Evolutionary conservation across 768 basidiomycete species (phyloP).

Genomic region (Russula vinacea): DNA sequence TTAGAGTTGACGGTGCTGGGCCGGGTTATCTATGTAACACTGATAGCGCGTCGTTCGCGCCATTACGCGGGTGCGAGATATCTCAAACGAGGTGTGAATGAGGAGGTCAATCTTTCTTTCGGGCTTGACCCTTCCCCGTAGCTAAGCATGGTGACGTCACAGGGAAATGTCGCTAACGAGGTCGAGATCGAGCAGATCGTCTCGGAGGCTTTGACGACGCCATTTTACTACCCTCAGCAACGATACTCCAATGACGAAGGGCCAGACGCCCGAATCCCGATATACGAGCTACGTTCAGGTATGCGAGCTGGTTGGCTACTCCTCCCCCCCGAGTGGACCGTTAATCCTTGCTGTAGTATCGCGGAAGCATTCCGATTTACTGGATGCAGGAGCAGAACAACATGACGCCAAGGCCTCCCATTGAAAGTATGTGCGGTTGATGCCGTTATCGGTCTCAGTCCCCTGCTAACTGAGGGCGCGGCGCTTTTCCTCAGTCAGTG

Average conservation of each 20-base stretch:
- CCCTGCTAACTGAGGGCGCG: not conserved
- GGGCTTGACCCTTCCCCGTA: not conserved
- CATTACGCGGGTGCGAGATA: constrained; percentile 96
- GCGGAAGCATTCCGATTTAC: constrained; percentile 92
- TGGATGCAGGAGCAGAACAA: constrained; percentile 94
- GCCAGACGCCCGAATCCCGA: constrained; percentile 58
- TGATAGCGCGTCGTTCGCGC: constrained; percentile 92
- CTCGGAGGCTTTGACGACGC: constrained; percentile 81
- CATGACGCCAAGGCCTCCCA: constrained; percentile 91
- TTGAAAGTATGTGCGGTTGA: constrained; percentile 68
- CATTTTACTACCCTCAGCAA: constrained; percentile 72
- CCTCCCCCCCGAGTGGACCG: not conserved
- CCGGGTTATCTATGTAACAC: constrained; percentile 84
- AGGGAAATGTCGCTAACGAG: constrained; percentile 99
- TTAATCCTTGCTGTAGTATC: constrained; percentile 51
- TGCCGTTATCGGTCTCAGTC: not conserved
- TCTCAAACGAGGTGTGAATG: constrained; percentile 90
- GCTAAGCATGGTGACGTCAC: not conserved
- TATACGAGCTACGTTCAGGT: constrained; percentile 96
- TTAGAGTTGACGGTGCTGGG: constrained; percentile 88
- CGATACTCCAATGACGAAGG: constrained; percentile 36
- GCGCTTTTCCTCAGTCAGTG: constrained; percentile 58
- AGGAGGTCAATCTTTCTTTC: constrained; percentile 54
- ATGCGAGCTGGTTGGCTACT: constrained; percentile 14
- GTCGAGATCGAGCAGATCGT: constrained; percentile 99